A percentile compares a stretch with the other conserved stretches of the same genome.
Conservation (phyloP, 768 basidiomycete species). For the Boletus subcaerulescens region DNA sequence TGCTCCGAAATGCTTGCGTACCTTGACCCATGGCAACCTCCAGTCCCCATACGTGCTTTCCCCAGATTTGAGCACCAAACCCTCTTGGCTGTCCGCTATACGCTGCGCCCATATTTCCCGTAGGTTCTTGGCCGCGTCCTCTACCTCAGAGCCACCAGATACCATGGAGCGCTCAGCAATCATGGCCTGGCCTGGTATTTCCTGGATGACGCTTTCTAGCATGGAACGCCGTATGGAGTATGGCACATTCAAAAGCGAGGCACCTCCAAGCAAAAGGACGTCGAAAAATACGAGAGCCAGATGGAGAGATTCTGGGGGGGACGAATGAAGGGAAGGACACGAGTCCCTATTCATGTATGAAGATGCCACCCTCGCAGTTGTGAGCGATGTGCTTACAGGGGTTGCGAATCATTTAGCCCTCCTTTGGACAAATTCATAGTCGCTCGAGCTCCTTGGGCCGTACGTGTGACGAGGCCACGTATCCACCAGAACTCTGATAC, state of each 20-base stretch:
- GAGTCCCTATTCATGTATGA: constrained; percentile 28
- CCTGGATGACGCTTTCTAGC: constrained; percentile 55
- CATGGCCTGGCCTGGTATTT: constrained; percentile 59
- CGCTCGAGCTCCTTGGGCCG: constrained; percentile 53
- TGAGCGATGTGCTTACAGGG: constrained; percentile 14
- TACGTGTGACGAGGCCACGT: constrained; percentile 52
- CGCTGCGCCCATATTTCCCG: constrained; percentile 46
- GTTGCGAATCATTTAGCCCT: constrained; percentile 19
- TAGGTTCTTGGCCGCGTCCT: constrained; percentile 29
- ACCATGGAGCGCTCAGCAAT: constrained; percentile 58
- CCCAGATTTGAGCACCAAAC: constrained; percentile 75
- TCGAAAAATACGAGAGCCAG: constrained; percentile 90
- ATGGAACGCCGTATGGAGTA: constrained; percentile 59
- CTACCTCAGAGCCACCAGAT: constrained; percentile 11
- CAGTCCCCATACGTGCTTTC: constrained; percentile 65
- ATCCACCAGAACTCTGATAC: constrained; percentile 76
- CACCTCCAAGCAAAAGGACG: constrained; percentile 64
- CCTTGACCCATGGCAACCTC: constrained; percentile 77
- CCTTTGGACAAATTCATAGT: constrained; percentile 18
- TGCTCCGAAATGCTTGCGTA: constrained; percentile 18
- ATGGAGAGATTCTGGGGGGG: constrained; percentile 43
- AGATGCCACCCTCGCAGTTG: not conserved
- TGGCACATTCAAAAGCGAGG: constrained; percentile 49
- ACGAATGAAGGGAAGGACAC: constrained; percentile 43
- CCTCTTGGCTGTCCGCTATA: constrained; percentile 58